Percentiles rank a stretch among this genome's conserved stretches.
Conservation (phyloP, 73 alveolate genomes). For the Tetrahymena malaccensis region DNA sequence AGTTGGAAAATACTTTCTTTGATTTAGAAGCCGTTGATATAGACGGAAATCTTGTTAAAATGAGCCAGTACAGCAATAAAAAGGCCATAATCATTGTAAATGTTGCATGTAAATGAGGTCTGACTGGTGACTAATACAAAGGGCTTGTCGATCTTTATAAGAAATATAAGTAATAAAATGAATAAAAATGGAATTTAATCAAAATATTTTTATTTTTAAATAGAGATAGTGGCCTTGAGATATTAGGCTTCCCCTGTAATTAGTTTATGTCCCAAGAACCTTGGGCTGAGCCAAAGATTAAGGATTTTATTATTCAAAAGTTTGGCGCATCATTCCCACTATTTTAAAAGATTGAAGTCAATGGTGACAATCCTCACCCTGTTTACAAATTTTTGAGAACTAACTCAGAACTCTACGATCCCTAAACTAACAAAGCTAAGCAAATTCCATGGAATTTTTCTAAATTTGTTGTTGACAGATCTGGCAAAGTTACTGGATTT, state of each 20-base stretch:
- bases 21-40: constrained; percentile 51
- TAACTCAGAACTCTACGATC: constrained; percentile 47
- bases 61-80: constrained; percentile 42
- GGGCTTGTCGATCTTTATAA: constrained; percentile 52
- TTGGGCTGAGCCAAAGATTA: constrained; percentile 53
- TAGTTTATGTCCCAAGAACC: constrained; percentile 73
- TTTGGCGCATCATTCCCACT: constrained; percentile 61
- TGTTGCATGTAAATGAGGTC: constrained; percentile 77
- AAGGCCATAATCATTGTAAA: constrained; percentile 63
- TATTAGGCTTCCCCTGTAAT: constrained; percentile 78
- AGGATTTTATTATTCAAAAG: constrained; percentile 29
- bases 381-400: constrained; percentile 48
- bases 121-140: constrained; percentile 55
- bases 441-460: constrained; percentile 79
- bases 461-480: constrained; percentile 48
- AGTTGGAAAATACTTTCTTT: constrained; percentile 24
- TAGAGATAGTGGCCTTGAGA: constrained; percentile 60
- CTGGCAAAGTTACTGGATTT: constrained; percentile 52
- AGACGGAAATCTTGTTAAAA: constrained; percentile 42
- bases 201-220: neutral
- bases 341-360: constrained; percentile 58
- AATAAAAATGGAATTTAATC: neutral
- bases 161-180: constrained; percentile 5
- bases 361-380: constrained; percentile 60
- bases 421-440: constrained; percentile 35